Percentiles rank a stretch among this genome's conserved stretches.
Evolutionary conservation across 306 rosid species (phyloP).

Genomic region (Fragaria nilgerrensis): DNA sequence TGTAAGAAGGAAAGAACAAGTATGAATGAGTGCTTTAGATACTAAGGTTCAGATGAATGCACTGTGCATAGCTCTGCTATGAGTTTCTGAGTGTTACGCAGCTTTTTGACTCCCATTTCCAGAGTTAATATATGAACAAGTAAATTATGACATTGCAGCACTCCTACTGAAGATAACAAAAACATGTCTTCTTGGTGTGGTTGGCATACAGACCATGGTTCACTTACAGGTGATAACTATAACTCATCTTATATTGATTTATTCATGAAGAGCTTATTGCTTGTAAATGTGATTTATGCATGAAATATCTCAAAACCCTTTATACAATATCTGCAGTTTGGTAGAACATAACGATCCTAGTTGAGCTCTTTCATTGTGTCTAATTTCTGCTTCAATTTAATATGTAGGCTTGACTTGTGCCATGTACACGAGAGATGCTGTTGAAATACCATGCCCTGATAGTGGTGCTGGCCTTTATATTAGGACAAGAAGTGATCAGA

Average conservation of each 20-base stretch:
- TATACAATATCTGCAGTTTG: constrained; percentile 2
- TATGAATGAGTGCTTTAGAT: background rate
- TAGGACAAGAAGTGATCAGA: constrained; percentile 68
- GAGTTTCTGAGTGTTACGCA: background rate
- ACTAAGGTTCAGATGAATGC: background rate
- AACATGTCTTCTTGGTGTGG: constrained; percentile 93
- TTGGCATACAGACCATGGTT: constrained; percentile 97
- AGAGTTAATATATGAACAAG: constrained; percentile 18
- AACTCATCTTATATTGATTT: background rate
- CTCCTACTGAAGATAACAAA: constrained; percentile 43
- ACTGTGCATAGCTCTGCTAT: background rate
- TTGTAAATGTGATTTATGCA: background rate
- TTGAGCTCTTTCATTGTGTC: constrained; percentile 10
- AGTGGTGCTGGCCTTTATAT: constrained; percentile 81
- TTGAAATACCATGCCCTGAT: constrained; percentile 86
- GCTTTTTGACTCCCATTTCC: background rate
- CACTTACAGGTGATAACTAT: constrained; percentile 73
- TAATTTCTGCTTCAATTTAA: constrained; percentile 38
- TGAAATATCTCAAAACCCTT: background rate
- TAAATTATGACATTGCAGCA: constrained; percentile 38
- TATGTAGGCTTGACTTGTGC: constrained; percentile 77
- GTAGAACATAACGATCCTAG: background rate
- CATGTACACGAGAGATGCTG: constrained; percentile 63
- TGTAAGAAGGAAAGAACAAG: background rate
- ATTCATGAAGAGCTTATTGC: constrained; percentile 3